These are phyloP conservation scores for Arachis hypogaea DNA, from an alignment of 306 rosid genomes.

Conservation along the genomic window DNA sequence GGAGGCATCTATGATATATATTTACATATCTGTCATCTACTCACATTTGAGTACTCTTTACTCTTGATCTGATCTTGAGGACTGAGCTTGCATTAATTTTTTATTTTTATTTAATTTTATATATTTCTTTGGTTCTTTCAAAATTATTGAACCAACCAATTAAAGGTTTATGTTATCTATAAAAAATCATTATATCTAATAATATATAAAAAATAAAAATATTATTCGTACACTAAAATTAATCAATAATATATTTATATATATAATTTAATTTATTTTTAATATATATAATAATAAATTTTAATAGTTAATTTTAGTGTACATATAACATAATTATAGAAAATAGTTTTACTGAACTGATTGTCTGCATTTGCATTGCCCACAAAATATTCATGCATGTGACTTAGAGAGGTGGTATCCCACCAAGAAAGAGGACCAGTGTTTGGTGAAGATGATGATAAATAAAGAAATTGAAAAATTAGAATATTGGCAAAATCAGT, in stretches of 20 bases:
- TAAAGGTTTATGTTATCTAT: conserved; percentile 25
- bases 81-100: conserved; percentile 34
- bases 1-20: conserved; percentile 44
- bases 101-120: too few species aligned
- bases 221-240: too few species aligned
- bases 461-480: too few species aligned
- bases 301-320: neutral
- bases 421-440: neutral
- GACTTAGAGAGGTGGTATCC: neutral
- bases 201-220: too few species aligned
- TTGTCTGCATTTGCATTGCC: conserved; percentile 47
- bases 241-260: too few species aligned
- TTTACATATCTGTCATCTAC: conserved; percentile 34
- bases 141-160: conserved; percentile 25
- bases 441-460: conserved; percentile 24
- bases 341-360: conserved; percentile 25
- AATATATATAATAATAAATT: too few species aligned
- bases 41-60: conserved; percentile 38
- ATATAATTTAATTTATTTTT: too few species aligned
- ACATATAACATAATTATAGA: conserved; percentile 17
- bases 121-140: conserved; percentile 11
- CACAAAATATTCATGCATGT: conserved; percentile 41
- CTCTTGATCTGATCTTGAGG: conserved; percentile 64
- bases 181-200: too few species aligned
- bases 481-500: too few species aligned